Conservation (phyloP, 345 rosid species). For the Microcos paniculata region DNA sequence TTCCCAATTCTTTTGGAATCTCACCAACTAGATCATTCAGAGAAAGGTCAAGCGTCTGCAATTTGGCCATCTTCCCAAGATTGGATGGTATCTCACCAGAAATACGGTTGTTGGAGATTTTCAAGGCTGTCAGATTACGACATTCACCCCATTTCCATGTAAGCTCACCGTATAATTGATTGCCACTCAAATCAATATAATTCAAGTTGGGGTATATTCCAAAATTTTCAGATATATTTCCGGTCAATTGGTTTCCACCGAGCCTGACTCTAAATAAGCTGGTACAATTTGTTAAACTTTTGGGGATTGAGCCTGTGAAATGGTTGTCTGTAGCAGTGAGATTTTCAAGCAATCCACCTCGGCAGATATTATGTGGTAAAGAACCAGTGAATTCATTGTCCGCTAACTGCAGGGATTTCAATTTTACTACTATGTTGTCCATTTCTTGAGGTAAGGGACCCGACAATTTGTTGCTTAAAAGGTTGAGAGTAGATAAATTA, state of each 20-base stretch:
- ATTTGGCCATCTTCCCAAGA: conserved; percentile 18
- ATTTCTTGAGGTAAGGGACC: conserved; percentile 25
- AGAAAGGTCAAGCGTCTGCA: conserved; percentile 34
- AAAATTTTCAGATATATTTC: conserved; percentile 27
- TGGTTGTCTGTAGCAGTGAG: conserved; percentile 18
- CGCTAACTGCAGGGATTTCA: conserved; percentile 9
- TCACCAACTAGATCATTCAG: conserved; percentile 31
- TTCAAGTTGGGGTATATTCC: conserved; percentile 21
- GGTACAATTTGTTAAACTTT: conserved; percentile 32
- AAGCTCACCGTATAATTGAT: conserved; percentile 31
- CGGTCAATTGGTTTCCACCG: conserved; percentile 21
- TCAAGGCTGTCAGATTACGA: not conserved
- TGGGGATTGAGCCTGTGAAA: conserved; percentile 24
- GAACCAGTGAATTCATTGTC: conserved; percentile 17
- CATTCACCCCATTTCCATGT: conserved; percentile 36
- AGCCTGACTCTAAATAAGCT: conserved; percentile 28
- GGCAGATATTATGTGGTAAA: conserved; percentile 20
- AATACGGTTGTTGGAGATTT: conserved; percentile 25
- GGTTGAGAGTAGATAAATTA: conserved; percentile 1
- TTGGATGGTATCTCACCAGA: conserved; percentile 28
- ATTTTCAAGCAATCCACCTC: conserved; percentile 3
- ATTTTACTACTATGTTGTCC: conserved; percentile 4
- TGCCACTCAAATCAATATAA: conserved; percentile 36
- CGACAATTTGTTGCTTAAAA: conserved; percentile 14
- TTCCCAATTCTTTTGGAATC: conserved; percentile 36